A percentile compares a stretch with the other conserved stretches of the same genome.
phyloP scores from a whole-genome alignment of 2,329 filamentous ascomycete species.

The Kalmusia sp. region DNA sequence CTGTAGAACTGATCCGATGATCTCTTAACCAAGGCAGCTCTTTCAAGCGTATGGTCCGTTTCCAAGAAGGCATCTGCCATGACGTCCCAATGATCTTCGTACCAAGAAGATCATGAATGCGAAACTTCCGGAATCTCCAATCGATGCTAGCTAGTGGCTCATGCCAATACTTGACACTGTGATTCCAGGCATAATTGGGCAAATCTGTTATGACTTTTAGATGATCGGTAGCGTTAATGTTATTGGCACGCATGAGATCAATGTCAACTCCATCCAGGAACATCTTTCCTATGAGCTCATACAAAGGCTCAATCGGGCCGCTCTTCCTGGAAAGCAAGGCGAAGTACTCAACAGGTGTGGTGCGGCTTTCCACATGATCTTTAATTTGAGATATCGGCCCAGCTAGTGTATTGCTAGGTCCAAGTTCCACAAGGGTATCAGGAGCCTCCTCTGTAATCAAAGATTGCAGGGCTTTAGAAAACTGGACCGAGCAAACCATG shows the following conservation, averaged over 20 bases:
- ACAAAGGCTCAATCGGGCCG: not conserved
- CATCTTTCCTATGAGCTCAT: not conserved
- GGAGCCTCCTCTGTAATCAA: conserved; percentile 13
- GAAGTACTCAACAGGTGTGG: too few relatives aligned
- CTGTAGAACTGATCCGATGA: conserved; percentile 24
- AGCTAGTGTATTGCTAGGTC: conserved; percentile 22
- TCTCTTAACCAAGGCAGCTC: conserved; percentile 33
- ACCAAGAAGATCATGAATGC: conserved; percentile 23
- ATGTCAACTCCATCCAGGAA: not conserved
- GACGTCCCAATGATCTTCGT: conserved; percentile 41
- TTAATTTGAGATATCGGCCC: conserved; percentile 7
- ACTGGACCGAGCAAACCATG: conserved; percentile 10
- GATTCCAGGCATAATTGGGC: conserved; percentile 17
- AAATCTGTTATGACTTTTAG: not conserved
- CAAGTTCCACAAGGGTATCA: conserved; percentile 25
- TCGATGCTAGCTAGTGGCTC: conserved; percentile 17
- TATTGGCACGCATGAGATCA: not conserved
- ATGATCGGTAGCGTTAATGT: not conserved
- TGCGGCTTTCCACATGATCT: not conserved
- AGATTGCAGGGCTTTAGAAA: conserved; percentile 11
- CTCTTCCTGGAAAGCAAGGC: not conserved
- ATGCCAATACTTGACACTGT: conserved; percentile 29
- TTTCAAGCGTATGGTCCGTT: conserved; percentile 17
- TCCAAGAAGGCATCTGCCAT: conserved; percentile 29
- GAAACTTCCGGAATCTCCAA: conserved; percentile 1